A percentile compares a stretch with the other conserved stretches of the same genome.
Evolutionary conservation across 164 flowering plant species (phyloP).

Genomic region (Piper betle): DNA sequence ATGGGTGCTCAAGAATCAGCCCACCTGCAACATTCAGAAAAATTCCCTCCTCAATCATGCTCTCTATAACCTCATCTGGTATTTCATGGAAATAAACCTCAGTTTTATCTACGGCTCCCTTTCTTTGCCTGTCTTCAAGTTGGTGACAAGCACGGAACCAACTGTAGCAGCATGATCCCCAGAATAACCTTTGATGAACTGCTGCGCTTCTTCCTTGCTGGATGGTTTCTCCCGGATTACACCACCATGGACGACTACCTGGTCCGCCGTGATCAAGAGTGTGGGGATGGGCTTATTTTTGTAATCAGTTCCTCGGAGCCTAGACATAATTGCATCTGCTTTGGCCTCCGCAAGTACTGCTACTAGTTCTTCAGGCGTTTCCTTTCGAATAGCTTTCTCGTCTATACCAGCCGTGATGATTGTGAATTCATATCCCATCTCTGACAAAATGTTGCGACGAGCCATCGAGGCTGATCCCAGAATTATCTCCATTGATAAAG

Average conservation of each 20-base stretch:
- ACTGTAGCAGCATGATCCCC: constrained; percentile 66
- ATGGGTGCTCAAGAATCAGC: constrained; percentile 73
- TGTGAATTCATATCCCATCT: constrained; percentile 6
- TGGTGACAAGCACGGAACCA: constrained; percentile 71
- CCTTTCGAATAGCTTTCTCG: constrained; percentile 5
- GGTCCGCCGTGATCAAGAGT: constrained; percentile 69
- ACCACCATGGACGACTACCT: constrained; percentile 96
- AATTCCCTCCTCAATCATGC: constrained; percentile 67
- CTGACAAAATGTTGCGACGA: constrained; percentile 2
- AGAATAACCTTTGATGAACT: constrained; percentile 84
- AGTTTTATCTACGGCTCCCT: constrained; percentile 71
- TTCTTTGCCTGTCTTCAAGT: constrained; percentile 62
- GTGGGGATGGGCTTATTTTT: constrained; percentile 39
- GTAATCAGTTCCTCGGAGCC: constrained; percentile 32
- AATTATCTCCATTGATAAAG: constrained; percentile 1
- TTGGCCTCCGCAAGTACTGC: constrained; percentile 5
- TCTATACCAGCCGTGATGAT: constrained; percentile 5
- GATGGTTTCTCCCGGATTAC: constrained; percentile 80
- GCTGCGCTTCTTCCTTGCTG: constrained; percentile 71
- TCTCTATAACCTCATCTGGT: constrained; percentile 72
- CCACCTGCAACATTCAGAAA: constrained; percentile 80
- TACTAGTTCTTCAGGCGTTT: constrained; percentile 1
- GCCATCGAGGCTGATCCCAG: constrained; percentile 6
- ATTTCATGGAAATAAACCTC: constrained; percentile 81
- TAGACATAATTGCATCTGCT: constrained; percentile 66